Conservation (phyloP, 345 rosid species). For the Arabis alpina region DNA sequence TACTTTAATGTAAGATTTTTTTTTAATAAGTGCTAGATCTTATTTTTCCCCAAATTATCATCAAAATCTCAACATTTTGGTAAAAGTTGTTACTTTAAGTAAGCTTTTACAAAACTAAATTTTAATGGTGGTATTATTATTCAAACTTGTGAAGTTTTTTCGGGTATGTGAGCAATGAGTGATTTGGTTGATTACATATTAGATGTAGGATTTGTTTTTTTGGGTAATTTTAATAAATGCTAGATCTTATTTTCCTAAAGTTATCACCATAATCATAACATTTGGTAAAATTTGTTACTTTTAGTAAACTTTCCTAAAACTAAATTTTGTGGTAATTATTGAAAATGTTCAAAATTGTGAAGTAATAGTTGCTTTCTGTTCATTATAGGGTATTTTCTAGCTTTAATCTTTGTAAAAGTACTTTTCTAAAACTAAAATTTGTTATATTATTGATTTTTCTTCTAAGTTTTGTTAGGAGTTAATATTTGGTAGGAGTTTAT, state of each 20-base stretch:
- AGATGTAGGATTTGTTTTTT: background rate
- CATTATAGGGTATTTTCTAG: background rate
- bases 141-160: no score
- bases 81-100: no score
- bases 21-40: no score
- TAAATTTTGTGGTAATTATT: background rate
- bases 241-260: background rate
- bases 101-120: no score
- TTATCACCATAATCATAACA: slow-evolving; percentile 1
- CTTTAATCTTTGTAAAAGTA: no score
- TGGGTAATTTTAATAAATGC: background rate
- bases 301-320: background rate
- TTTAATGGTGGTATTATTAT: no score
- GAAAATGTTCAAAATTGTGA: background rate
- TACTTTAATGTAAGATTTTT: no score
- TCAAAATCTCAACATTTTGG: no score
- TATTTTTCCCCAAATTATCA: no score
- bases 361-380: background rate
- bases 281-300: background rate
- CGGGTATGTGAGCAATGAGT: no score
- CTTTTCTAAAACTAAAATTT: slow-evolving; percentile 3
- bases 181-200: background rate
- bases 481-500: no score
- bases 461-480: no score
- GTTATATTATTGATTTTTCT: background rate